phyloP scores from a whole-genome alignment of 2,329 filamentous ascomycete species.

The Aspergillus sp. region DNA sequence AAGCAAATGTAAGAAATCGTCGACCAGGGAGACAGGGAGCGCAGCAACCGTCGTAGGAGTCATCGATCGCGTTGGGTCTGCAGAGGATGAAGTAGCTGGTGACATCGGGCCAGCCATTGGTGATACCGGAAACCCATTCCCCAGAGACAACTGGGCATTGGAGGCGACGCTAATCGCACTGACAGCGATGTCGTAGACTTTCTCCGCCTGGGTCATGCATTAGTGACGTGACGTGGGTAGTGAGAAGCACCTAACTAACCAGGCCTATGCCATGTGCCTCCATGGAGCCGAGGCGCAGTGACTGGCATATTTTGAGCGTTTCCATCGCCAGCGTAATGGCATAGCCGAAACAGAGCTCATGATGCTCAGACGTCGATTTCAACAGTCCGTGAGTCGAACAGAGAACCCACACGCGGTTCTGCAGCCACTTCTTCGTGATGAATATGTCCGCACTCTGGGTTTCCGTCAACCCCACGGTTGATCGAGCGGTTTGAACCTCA shows the following conservation, averaged over 20 bases:
- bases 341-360: slow-evolving; percentile 37
- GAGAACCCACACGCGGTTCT: slow-evolving; percentile 43
- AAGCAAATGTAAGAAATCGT: slow-evolving; percentile 31
- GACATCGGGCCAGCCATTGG: slow-evolving; percentile 1
- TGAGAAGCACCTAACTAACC: slow-evolving; percentile 19
- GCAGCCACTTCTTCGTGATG: slow-evolving; percentile 44
- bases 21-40: slow-evolving; percentile 22
- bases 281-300: slow-evolving; percentile 36
- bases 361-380: slow-evolving; percentile 30
- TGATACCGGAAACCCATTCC: slow-evolving; percentile 8
- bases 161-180: slow-evolving; percentile 30
- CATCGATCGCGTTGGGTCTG: slow-evolving; percentile 6
- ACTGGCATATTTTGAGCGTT: slow-evolving; percentile 33
- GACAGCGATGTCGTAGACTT: slow-evolving; percentile 38
- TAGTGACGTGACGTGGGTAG: neutral
- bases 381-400: slow-evolving; percentile 41
- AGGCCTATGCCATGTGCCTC: slow-evolving; percentile 42
- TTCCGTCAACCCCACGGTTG: slow-evolving; percentile 29
- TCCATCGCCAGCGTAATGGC: slow-evolving; percentile 34
- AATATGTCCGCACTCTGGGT: slow-evolving; percentile 44
- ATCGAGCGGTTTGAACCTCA: slow-evolving; percentile 19
- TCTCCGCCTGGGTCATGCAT: slow-evolving; percentile 29
- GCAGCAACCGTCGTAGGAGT: slow-evolving; percentile 13
- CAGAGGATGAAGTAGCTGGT: neutral
- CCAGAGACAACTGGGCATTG: slow-evolving; percentile 23